Evolutionary conservation across 2,329 filamentous ascomycete genomes (phyloP).

Genomic region (Pyrenochaeta sp.): DNA sequence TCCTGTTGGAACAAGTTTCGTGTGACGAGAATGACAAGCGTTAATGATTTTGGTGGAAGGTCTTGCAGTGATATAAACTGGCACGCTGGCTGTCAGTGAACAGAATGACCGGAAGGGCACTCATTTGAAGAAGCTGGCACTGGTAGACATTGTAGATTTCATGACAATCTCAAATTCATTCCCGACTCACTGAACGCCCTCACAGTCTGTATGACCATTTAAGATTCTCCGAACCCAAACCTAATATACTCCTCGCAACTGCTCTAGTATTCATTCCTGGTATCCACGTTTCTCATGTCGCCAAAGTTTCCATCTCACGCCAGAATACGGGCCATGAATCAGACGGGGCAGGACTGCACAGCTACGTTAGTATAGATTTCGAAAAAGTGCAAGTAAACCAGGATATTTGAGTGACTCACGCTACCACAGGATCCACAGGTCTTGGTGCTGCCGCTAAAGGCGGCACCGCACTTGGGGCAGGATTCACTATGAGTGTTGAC

Average conservation of each 20-base stretch:
- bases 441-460: constrained; percentile 41
- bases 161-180: neutral
- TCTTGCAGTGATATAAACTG: too few relatives aligned
- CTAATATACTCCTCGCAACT: too few relatives aligned
- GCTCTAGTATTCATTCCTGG: neutral
- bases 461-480: constrained; percentile 51
- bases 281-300: neutral
- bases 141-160: too few relatives aligned
- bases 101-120: too few relatives aligned
- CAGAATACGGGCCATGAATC: constrained; percentile 1
- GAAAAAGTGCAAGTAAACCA: neutral
- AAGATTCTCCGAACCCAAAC: neutral
- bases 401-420: constrained; percentile 27
- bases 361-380: neutral
- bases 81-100: too few relatives aligned
- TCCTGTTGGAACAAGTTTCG: too few relatives aligned
- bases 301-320: constrained; percentile 5
- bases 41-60: too few relatives aligned
- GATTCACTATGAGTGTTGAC: constrained; percentile 41
- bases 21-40: too few relatives aligned
- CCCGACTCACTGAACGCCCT: constrained; percentile 2
- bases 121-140: too few relatives aligned
- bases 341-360: constrained; percentile 33
- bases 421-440: constrained; percentile 49
- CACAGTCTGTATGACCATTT: neutral